Conservation (phyloP, 164 flowering plant genomes). For the Dillenia suffruticosa region DNA sequence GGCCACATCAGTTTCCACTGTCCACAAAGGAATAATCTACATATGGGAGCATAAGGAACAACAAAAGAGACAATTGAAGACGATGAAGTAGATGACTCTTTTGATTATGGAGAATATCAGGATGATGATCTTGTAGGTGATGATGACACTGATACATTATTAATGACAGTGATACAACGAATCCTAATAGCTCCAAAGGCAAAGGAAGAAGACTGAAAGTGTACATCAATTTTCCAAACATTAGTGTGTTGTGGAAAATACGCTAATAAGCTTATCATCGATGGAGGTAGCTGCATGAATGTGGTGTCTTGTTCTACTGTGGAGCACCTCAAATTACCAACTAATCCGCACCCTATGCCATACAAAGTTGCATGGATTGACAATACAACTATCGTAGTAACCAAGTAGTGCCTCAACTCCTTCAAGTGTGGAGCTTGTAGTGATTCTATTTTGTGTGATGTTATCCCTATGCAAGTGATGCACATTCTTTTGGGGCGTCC, state of each 20-base stretch:
- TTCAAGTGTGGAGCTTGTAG: not conserved
- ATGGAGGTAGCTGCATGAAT: not conserved
- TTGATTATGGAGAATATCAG: no score
- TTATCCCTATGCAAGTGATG: constrained; percentile 6
- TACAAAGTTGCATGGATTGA: not conserved
- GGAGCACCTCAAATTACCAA: not conserved
- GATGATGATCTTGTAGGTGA: not conserved
- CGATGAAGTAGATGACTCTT: not conserved
- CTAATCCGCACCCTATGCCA: not conserved
- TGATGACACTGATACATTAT: not conserved
- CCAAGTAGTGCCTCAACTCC: not conserved
- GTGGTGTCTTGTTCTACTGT: not conserved
- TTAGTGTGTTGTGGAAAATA: not conserved
- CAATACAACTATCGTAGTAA: not conserved
- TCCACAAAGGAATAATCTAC: no score
- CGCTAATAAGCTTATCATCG: not conserved
- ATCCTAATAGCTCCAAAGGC: not conserved
- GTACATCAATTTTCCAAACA: not conserved
- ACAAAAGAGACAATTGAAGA: not conserved
- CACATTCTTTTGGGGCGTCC: constrained; percentile 11
- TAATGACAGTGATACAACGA: not conserved
- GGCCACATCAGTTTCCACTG: no score
- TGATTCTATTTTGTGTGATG: constrained; percentile 6
- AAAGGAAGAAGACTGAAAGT: not conserved
- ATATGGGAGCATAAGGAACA: no score